phyloP scores from a whole-genome alignment of 1,139 yeast species.

The Yarrowia galli region DNA sequence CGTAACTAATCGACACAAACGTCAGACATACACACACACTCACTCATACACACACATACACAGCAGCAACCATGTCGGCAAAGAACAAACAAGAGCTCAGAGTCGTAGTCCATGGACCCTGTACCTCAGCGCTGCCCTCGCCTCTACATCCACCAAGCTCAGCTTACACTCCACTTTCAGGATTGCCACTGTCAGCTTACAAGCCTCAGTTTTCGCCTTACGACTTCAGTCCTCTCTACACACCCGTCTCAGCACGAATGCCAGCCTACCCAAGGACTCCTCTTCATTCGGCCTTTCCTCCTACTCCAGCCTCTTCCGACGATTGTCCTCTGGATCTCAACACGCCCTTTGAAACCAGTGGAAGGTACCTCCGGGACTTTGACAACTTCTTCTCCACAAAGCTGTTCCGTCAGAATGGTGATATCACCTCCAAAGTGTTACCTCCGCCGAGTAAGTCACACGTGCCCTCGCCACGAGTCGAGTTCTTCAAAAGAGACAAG shows the following conservation, averaged over 20 bases:
- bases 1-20: not conserved
- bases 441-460: not conserved
- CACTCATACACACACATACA: no score
- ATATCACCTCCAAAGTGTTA: slow-evolving; percentile 1
- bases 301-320: not conserved
- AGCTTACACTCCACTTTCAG: not conserved
- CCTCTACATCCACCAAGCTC: not conserved
- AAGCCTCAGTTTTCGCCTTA: slow-evolving; percentile 1
- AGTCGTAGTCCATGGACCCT: not conserved
- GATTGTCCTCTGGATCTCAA: slow-evolving; percentile 32
- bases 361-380: not conserved
- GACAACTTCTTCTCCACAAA: slow-evolving; percentile 17
- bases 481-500: not conserved
- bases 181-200: not conserved
- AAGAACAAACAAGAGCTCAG: slow-evolving; percentile 2
- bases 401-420: slow-evolving; percentile 17
- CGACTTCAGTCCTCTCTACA: not conserved
- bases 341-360: slow-evolving; percentile 3
- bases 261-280: slow-evolving; percentile 13
- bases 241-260: slow-evolving; percentile 2
- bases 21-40: no score
- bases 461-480: not conserved
- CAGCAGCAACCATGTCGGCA: not conserved
- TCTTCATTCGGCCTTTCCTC: not conserved
- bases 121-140: not conserved